Evolutionary conservation across 2,329 filamentous ascomycete species (phyloP), one percentile per base, ranked within the genome.

Genomic region (Calonectria fujianensis): DNA sequence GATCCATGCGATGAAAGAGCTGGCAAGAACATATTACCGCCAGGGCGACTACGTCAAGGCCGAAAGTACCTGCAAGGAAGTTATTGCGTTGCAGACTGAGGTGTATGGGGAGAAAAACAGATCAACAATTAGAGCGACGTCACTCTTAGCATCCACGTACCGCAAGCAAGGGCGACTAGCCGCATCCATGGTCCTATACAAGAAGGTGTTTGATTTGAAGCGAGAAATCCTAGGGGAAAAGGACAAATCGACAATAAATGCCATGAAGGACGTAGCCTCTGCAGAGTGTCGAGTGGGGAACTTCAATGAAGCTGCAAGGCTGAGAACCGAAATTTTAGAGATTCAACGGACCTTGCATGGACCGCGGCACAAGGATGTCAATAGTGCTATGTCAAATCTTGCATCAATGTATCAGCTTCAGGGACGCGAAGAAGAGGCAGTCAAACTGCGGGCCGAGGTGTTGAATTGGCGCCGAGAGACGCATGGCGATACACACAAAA

Each of bases 251-350:
- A 63, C 57, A 20, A 63, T 41, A 9, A 10, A 16, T 8, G 14
- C 57, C 14, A 63, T 63, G 35, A 39, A 37, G 14, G 24, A 41
- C 13, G 39, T 63, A 14, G 57, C 57, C 1, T 35, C n/a, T 20
- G 57, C 57, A 39, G 57, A 63, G 14, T 63, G 57, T 20, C 57
- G 57, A n/a, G 16, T 63, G 16, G 57, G 57, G 14, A 63, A 63
- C 35, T 39, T 31, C 24, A 8, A 41, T 1, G 57, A 37, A 8
- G 24, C 37, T 13, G 57, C 41, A 29, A 41, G n/a, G 16, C 18
- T 63, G 37, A 63, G 37, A 31, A 24, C 5, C 6, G 57, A 63
- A 20, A 18, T 63, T 10, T 13, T 41, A 14, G 4, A 41, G 13
- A 24, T 63, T 9, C 57, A 63, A 24, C 24, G 4, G 7, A 7